Conservation (phyloP, 1,284 basidiomycete species). For the Leccinum holopus region DNA sequence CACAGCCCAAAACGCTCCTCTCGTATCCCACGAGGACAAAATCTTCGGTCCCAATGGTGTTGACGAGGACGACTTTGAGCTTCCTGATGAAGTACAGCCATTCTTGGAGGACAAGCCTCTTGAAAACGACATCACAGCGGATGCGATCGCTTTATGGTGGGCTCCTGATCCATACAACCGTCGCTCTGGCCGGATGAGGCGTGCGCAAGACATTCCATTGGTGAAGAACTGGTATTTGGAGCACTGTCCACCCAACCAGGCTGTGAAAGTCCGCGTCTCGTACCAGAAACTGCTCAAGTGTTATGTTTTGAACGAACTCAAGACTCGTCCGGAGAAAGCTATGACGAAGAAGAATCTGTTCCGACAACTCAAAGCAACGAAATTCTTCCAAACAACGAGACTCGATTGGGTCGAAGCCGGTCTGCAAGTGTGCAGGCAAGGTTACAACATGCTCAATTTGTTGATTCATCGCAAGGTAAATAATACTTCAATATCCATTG, state of each 20-base stretch:
- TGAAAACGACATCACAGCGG: slow-evolving; percentile 91
- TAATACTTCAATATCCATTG: neutral
- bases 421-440: slow-evolving; percentile 96
- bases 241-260: slow-evolving; percentile 93
- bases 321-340: slow-evolving; percentile 87
- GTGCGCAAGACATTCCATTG: slow-evolving; percentile 93
- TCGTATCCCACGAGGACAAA: slow-evolving; percentile 87
- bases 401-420: slow-evolving; percentile 99
- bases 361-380: slow-evolving; percentile 94
- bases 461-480: slow-evolving; percentile 93
- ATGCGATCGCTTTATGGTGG: slow-evolving; percentile 99
- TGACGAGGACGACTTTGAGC: slow-evolving; percentile 84
- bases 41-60: slow-evolving; percentile 83
- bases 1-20: slow-evolving; percentile 77
- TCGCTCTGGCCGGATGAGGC: slow-evolving; percentile 88
- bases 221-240: slow-evolving; percentile 99
- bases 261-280: slow-evolving; percentile 98
- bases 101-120: slow-evolving; percentile 84
- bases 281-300: slow-evolving; percentile 99
- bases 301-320: slow-evolving; percentile 93
- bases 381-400: slow-evolving; percentile 98
- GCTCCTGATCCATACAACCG: slow-evolving; percentile 95
- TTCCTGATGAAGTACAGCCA: slow-evolving; percentile 80
- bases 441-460: slow-evolving; percentile 99
- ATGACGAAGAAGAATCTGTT: slow-evolving; percentile 97